These are phyloP conservation scores for Protea cynaroides DNA, from an alignment of 164 flowering plant species.

Conservation along the genomic window DNA sequence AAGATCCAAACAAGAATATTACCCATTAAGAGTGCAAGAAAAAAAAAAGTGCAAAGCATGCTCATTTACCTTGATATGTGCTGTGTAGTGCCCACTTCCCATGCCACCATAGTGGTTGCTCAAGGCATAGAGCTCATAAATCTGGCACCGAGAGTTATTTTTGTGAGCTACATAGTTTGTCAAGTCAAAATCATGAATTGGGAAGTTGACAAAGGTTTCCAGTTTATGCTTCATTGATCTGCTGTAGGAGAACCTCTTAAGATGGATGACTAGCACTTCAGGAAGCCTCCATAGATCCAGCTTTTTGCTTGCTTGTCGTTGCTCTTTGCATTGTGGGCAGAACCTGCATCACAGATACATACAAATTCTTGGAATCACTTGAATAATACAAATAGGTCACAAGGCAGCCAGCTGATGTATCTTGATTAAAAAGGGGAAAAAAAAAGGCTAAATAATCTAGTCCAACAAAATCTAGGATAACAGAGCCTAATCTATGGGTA, in stretches of 20 bases:
- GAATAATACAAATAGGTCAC: no score
- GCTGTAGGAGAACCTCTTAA: conserved; percentile 94
- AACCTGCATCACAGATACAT: conserved; percentile 41
- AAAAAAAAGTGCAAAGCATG: no score
- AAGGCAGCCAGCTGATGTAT: no score
- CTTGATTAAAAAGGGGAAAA: no score
- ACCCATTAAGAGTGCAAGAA: no score
- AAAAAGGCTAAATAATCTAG: no score
- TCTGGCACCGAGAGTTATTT: conserved; percentile 47
- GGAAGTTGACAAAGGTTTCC: conserved; percentile 93
- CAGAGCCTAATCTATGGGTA: no score
- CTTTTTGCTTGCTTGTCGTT: conserved; percentile 91
- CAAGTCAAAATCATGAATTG: conserved; percentile 86
- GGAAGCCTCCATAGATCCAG: conserved; percentile 98
- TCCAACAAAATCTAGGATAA: no score
- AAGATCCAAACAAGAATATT: no score
- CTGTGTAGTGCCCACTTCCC: conserved; percentile 98
- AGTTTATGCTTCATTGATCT: conserved; percentile 91
- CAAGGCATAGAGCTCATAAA: conserved; percentile 91
- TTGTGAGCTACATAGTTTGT: conserved; percentile 83
- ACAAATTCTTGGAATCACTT: not conserved
- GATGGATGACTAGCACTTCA: conserved; percentile 86
- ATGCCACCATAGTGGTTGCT: conserved; percentile 93
- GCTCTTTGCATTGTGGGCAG: conserved; percentile 92
- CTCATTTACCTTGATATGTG: conserved; percentile 74